phyloP scores from a whole-genome alignment of 495 filamentous ascomycete species.

The Tuber borchii region DNA sequence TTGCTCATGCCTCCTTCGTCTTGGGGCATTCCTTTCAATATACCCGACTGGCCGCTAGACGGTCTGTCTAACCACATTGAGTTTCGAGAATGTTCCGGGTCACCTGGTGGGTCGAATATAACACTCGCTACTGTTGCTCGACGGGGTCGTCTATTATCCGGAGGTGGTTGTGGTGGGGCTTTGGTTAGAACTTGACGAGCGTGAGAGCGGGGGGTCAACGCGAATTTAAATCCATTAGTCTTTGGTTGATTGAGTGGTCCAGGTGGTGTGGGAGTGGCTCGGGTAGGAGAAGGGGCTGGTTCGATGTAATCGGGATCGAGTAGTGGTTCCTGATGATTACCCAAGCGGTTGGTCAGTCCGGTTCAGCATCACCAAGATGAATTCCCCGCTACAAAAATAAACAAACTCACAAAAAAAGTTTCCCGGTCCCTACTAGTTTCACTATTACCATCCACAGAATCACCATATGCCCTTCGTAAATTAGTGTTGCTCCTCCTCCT shows the following conservation, averaged over 20 bases:
- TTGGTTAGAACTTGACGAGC: conserved; percentile 34
- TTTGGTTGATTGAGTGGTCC: conserved; percentile 33
- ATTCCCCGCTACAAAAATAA: conserved; percentile 3
- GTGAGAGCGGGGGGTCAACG: conserved; percentile 25
- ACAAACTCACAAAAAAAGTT: conserved; percentile 35
- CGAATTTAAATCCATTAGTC: conserved; percentile 38
- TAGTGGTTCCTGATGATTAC: conserved; percentile 30
- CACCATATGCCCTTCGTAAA: conserved; percentile 38
- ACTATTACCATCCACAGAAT: conserved; percentile 34
- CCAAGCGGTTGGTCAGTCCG: conserved; percentile 6
- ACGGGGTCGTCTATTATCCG: conserved; percentile 25
- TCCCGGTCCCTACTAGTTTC: conserved; percentile 25
- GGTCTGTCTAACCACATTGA: conserved; percentile 36
- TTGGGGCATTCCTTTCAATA: conserved; percentile 17
- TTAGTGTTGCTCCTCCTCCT: conserved; percentile 40
- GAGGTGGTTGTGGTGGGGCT: conserved; percentile 18
- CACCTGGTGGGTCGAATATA: conserved; percentile 11
- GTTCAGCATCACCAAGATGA: conserved; percentile 5
- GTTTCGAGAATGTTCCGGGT: conserved; percentile 26
- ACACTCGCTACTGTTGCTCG: conserved; percentile 38
- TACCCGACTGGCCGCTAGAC: conserved; percentile 35
- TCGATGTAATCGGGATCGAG: conserved; percentile 40
- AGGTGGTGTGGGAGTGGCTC: conserved; percentile 21
- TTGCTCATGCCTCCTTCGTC: conserved; percentile 21
- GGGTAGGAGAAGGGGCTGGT: conserved; percentile 5